Conservation (phyloP, 2,329 filamentous ascomycete genomes). For the Daldinia sp. region DNA sequence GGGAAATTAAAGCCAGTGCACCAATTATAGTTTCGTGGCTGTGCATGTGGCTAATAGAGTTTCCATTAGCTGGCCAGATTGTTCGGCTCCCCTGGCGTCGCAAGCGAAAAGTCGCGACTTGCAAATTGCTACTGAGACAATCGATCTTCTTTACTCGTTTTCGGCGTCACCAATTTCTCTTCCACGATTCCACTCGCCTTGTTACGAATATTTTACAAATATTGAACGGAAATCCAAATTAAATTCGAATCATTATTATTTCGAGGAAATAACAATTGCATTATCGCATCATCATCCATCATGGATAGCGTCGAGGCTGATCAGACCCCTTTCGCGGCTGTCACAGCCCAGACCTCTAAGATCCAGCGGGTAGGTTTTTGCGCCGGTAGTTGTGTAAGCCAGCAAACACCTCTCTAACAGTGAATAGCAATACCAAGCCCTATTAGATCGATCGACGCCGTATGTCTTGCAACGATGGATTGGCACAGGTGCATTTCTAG, state of each 20-base stretch:
- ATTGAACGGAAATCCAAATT: neutral
- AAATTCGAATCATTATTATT: conserved; percentile 1
- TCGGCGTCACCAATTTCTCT: conserved; percentile 1
- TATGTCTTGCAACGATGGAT: conserved; percentile 91
- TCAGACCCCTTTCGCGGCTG: conserved; percentile 90
- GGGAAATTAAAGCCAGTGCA: conserved; percentile 10
- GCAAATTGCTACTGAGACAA: conserved; percentile 28
- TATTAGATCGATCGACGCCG: conserved; percentile 93
- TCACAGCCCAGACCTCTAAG: conserved; percentile 85
- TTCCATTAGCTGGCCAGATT: conserved; percentile 42
- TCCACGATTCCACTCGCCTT: conserved; percentile 2
- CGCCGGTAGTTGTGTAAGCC: neutral
- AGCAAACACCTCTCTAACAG: conserved; percentile 20
- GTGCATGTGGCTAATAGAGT: conserved; percentile 21
- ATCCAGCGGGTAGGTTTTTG: conserved; percentile 72
- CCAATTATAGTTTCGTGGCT: conserved; percentile 18
- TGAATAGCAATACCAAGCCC: conserved; percentile 87
- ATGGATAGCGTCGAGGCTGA: conserved; percentile 93
- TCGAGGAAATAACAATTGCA: neutral
- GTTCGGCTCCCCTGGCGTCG: conserved; percentile 20
- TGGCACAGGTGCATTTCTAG: conserved; percentile 79
- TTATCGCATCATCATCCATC: conserved; percentile 26
- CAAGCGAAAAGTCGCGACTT: conserved; percentile 43
- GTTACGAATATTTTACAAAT: neutral
- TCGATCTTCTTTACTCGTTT: conserved; percentile 16